Conservation (phyloP, 2,329 filamentous ascomycete genomes). For the Curvularia lunata region DNA sequence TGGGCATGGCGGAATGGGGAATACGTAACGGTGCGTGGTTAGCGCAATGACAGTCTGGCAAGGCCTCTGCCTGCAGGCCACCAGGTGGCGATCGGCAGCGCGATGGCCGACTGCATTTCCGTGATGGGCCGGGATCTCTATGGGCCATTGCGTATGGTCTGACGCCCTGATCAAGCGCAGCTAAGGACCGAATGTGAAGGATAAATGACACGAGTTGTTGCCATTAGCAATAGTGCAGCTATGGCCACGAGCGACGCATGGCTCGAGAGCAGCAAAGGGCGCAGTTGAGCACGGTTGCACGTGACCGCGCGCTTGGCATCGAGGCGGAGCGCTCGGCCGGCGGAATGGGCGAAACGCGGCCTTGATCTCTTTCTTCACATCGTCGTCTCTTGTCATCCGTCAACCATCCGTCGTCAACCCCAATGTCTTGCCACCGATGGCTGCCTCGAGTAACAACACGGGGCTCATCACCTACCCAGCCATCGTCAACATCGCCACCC, state of each 20-base stretch:
- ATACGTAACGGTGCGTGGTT: slow-evolving; percentile 1
- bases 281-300: slow-evolving; percentile 4
- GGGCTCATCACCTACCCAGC: slow-evolving; percentile 29
- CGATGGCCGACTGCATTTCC: slow-evolving; percentile 5
- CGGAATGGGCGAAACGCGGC: slow-evolving; percentile 15
- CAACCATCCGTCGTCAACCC: slow-evolving; percentile 8
- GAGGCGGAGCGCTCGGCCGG: slow-evolving; percentile 18
- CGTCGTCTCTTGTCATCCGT: slow-evolving; percentile 4
- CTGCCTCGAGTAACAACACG: slow-evolving; percentile 4
- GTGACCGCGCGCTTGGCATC: slow-evolving; percentile 17
- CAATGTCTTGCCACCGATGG: slow-evolving; percentile 36
- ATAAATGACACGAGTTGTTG: neutral
- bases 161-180: neutral
- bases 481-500: slow-evolving; percentile 44
- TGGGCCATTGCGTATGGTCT: neutral
- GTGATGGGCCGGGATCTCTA: slow-evolving; percentile 1
- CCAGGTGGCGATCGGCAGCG: slow-evolving; percentile 11
- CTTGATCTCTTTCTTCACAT: slow-evolving; percentile 1
- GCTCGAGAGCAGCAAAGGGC: neutral
- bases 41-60: slow-evolving; percentile 9
- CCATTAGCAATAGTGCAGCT: neutral
- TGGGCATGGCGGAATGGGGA: neutral
- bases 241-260: neutral
- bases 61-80: slow-evolving; percentile 8
- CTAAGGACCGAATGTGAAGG: neutral